These are phyloP conservation scores for Cladorrhinum sp. DNA, from an alignment of 2,329 filamentous ascomycete species.

Conservation along the genomic window DNA sequence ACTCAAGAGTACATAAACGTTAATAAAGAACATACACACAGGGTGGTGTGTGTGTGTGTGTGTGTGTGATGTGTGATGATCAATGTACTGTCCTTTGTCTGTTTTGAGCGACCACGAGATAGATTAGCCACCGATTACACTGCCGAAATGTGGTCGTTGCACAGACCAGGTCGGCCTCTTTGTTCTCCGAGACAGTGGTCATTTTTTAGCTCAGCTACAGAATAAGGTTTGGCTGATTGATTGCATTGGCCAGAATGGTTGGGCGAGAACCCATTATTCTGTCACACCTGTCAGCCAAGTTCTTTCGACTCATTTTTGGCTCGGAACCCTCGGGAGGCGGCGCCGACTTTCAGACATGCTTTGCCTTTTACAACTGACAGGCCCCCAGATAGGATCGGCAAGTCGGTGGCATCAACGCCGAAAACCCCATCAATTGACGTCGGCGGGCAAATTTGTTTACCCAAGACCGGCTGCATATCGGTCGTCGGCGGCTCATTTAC, in stretches of 20 bases:
- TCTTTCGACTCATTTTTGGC: neutral
- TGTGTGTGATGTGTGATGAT: no score
- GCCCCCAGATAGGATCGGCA: constrained; percentile 17
- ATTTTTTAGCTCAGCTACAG: neutral
- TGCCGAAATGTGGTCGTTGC: neutral
- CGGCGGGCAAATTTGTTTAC: neutral
- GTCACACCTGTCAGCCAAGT: neutral
- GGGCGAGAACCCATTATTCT: no score
- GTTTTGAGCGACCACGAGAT: neutral
- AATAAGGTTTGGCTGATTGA: neutral
- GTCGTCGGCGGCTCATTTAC: no score
- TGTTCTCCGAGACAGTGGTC: constrained; percentile 4
- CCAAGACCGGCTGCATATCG: no score
- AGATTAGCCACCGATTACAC: no score
- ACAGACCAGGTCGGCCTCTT: constrained; percentile 12
- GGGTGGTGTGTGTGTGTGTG: neutral
- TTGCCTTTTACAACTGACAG: constrained; percentile 3
- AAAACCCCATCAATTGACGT: constrained; percentile 12
- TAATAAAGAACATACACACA: neutral
- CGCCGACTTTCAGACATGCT: constrained; percentile 17
- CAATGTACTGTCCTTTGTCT: neutral
- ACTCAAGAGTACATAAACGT: neutral
- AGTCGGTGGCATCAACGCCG: constrained; percentile 21
- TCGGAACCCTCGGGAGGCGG: constrained; percentile 17
- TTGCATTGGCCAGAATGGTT: no score